These are phyloP conservation scores for Syzygium malaccense DNA, from an alignment of 441 rosid genomes.

Conservation along the genomic window DNA sequence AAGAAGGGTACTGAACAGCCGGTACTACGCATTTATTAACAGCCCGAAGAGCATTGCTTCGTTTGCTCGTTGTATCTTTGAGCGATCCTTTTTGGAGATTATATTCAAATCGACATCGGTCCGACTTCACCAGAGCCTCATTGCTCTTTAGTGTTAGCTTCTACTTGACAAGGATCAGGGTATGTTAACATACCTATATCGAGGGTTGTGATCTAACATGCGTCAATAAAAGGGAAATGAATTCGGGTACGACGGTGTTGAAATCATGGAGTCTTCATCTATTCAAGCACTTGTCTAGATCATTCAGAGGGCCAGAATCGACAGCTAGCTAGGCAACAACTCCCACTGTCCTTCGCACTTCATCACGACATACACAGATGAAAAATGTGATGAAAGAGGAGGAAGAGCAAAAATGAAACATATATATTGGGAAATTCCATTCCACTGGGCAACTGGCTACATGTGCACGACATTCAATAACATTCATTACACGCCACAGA, in stretches of 20 bases:
- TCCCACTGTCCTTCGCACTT: not conserved
- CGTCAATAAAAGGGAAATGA: not conserved
- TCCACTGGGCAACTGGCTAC: not conserved
- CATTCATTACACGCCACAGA: not conserved
- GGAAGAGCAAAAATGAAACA: not conserved
- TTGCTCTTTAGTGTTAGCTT: not conserved
- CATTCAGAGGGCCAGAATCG: not conserved
- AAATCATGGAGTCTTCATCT: not conserved
- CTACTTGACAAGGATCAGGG: not conserved
- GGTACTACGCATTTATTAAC: not conserved
- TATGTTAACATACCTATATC: not conserved
- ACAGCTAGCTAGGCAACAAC: not conserved
- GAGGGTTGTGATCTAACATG: not conserved
- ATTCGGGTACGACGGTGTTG: not conserved
- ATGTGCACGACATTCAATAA: not conserved
- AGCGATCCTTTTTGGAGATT: not conserved
- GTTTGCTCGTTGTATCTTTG: not conserved
- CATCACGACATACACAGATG: not conserved
- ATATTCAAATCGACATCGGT: not conserved
- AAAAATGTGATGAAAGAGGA: not conserved
- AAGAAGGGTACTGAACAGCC: not conserved
- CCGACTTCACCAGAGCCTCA: not conserved
- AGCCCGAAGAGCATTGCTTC: not conserved
- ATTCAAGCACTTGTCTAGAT: not conserved
- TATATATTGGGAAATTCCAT: not conserved